Conservation (phyloP, 257 asterid genomes). For the Forsythia viridissima region DNA sequence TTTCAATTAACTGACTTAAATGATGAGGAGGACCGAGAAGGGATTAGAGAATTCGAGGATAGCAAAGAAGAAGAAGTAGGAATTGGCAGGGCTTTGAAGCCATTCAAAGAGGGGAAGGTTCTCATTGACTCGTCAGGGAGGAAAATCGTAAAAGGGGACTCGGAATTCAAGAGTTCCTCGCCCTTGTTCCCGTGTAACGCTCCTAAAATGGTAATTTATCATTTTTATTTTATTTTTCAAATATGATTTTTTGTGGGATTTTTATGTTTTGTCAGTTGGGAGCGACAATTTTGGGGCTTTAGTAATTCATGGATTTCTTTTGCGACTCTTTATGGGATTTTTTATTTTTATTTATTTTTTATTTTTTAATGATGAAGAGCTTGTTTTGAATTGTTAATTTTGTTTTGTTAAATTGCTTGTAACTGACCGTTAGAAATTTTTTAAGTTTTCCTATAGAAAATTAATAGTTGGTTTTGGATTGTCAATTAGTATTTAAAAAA, state of each 20-base stretch:
- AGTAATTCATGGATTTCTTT: neutral
- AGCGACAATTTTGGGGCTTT: neutral
- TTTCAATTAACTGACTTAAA: constrained; percentile 13
- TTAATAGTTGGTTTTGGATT: neutral
- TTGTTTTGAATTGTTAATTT: neutral
- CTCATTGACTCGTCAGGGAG: neutral
- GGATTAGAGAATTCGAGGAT: constrained; percentile 11
- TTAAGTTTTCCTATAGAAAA: neutral
- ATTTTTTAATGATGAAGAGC: neutral
- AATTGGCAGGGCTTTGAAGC: constrained; percentile 21
- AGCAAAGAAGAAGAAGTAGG: constrained; percentile 23
- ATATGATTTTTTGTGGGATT: neutral
- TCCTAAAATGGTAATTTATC: constrained; percentile 50
- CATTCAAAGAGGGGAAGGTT: constrained; percentile 28
- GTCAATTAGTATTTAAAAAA: neutral
- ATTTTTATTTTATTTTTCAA: neutral
- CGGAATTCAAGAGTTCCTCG: constrained; percentile 44
- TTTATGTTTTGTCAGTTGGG: neutral
- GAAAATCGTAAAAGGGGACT: constrained; percentile 46
- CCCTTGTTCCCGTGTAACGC: constrained; percentile 58
- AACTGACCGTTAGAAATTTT: neutral
- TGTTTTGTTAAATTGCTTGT: constrained; percentile 1
- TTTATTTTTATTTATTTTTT: neutral
- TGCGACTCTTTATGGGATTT: neutral
- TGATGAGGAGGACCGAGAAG: constrained; percentile 4